Percentiles rank a stretch among this genome's conserved stretches.
phyloP scores from a whole-genome alignment of 2,329 filamentous ascomycete species.

The Colletotrichum viniferum region DNA sequence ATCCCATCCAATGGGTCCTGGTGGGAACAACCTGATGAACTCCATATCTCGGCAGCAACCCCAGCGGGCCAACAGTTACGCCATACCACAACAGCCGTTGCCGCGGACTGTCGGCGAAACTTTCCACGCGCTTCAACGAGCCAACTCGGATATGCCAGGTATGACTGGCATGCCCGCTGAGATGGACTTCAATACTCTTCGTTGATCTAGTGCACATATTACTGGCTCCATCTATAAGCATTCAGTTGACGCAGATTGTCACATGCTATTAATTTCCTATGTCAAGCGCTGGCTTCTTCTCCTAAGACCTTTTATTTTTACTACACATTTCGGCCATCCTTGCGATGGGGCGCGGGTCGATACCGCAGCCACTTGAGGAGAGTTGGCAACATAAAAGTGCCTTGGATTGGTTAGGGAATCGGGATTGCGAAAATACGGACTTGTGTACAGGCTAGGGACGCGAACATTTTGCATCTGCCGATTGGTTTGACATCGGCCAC shows the following conservation, averaged over 20 bases:
- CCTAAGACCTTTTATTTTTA: neutral
- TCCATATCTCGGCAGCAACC: constrained; percentile 34
- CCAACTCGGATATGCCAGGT: constrained; percentile 40
- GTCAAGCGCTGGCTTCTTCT: neutral
- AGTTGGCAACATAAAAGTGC: neutral
- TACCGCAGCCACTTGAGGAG: neutral
- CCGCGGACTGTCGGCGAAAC: constrained; percentile 47
- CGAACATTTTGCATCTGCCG: constrained; percentile 5
- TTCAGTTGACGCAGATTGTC: neutral
- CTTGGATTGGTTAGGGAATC: neutral
- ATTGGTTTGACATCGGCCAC: neutral
- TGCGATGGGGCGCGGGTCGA: neutral
- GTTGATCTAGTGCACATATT: neutral
- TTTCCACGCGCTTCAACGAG: constrained; percentile 54
- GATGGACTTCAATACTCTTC: constrained; percentile 22
- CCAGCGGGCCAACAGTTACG: constrained; percentile 44
- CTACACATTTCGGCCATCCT: neutral
- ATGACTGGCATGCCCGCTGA: constrained; percentile 17
- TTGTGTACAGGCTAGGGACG: neutral
- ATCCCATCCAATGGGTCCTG: constrained; percentile 30
- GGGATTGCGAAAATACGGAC: neutral
- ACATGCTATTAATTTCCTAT: neutral
- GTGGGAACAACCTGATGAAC: constrained; percentile 18
- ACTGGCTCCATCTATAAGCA: neutral
- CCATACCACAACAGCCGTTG: constrained; percentile 41